Conservation (phyloP, 2,329 filamentous ascomycete genomes). For the Fusarium sp. region DNA sequence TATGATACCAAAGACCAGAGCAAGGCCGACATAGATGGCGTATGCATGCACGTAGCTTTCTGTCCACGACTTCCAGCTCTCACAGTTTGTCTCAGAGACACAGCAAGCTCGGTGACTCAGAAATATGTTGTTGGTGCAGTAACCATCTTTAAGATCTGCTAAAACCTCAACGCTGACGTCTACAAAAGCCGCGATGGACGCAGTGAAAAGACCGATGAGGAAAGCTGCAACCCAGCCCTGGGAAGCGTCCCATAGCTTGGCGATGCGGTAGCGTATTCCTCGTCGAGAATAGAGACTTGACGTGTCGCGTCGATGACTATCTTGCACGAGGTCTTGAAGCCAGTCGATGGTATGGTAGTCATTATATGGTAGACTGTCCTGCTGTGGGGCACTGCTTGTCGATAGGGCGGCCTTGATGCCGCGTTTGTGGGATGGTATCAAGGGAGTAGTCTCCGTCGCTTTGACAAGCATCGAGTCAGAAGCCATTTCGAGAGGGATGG, state of each 20-base stretch:
- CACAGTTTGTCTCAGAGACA: background rate
- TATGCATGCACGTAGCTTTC: conserved; percentile 5
- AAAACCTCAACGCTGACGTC: conserved; percentile 27
- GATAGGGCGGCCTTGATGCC: accelerated
- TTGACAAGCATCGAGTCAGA: background rate
- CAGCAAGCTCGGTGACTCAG: conserved; percentile 17
- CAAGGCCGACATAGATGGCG: conserved; percentile 10
- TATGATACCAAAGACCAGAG: conserved; percentile 13
- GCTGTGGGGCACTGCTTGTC: accelerated
- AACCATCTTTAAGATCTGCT: conserved; percentile 28
- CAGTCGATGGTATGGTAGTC: conserved; percentile 71
- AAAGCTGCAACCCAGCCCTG: conserved; percentile 28
- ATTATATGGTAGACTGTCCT: conserved; percentile 53
- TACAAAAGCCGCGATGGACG: conserved; percentile 3
- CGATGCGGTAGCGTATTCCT: background rate
- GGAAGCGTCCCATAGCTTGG: background rate
- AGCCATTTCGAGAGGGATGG: background rate
- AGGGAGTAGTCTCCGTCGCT: background rate
- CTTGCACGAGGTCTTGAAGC: conserved; percentile 63
- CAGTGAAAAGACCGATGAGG: conserved; percentile 19
- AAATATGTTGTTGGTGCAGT: conserved; percentile 2
- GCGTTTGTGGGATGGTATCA: background rate
- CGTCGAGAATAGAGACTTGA: background rate
- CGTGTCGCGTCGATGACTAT: background rate
- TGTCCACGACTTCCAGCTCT: conserved; percentile 15